Base-by-base conservation (phyloP, 805 yeast species). In the Yarrowia yakushimensis region DNA sequence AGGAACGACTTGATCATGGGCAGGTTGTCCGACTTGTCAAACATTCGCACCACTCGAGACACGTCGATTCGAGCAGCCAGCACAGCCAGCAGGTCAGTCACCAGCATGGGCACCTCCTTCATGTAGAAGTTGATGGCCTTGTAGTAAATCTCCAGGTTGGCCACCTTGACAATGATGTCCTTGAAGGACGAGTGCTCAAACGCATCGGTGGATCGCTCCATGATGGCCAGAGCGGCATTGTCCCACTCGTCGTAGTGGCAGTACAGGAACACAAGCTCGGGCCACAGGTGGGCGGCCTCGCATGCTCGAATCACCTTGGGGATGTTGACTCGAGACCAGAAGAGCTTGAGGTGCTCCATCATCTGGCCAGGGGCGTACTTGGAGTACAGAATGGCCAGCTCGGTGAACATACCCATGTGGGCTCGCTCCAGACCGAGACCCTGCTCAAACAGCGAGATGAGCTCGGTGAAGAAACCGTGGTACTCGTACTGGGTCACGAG, bases 181-280 rank as follows among this genome's bases (percentile, higher is more conserved):
- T 94, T 94, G 82, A 94, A 94, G 43, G 96, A 88, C 30, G 85
- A 78, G 74, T 94, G 99, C 69, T 94, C 98, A 71, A 93, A 92
- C 17, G 97, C 91, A 68, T 87, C 87, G 65, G 96, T 90, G 3
- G 96, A 87, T 73, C 85, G 90, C 74, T 94, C 97, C 80, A 94
- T 94, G 92, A 94, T 90, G 15, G 97, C 85, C 73, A 94, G 81
- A 34, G 97, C 91, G 65, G 99, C 99, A 75, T 94, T 94, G 75
- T 94, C 99, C 96, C 97, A 94, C 78, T 94, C 99, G 73, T 94
- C 99, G 74, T 94, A 94, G 76, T 94, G 99, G 73, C 97, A 91
- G 78, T 93, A 93, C 75, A 94, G 80, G 85, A 94, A 94, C 63
- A 94, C 90, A 69, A 93, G 81, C 78, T 94, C 99, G 20, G 96